phyloP scores from a whole-genome alignment of 805 yeast species.

The Jamesozyma jinghongensis region DNA sequence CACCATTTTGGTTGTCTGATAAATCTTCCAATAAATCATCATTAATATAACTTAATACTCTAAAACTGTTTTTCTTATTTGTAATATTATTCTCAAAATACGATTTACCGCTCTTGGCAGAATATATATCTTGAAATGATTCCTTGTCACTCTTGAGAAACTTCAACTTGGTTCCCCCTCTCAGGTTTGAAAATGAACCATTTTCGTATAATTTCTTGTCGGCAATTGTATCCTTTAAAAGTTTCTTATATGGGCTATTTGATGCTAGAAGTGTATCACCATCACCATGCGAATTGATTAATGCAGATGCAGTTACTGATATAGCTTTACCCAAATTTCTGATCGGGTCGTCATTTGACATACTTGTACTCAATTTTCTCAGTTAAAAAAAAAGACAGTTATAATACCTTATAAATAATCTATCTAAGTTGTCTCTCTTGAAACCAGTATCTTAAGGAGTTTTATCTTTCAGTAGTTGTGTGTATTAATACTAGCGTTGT shows the following conservation, averaged over 20 bases:
- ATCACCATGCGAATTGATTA: slow-evolving; percentile 37
- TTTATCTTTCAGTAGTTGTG: not conserved
- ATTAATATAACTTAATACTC: slow-evolving; percentile 45
- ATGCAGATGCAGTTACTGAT: slow-evolving; percentile 47
- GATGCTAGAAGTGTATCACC: slow-evolving; percentile 29
- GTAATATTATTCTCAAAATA: slow-evolving; percentile 33
- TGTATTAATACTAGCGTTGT: no score
- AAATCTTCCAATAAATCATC: slow-evolving; percentile 51
- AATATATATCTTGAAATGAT: slow-evolving; percentile 25
- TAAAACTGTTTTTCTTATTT: slow-evolving; percentile 35
- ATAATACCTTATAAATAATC: not conserved
- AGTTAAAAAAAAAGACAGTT: not conserved
- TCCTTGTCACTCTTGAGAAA: slow-evolving; percentile 4
- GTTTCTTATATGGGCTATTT: slow-evolving; percentile 25
- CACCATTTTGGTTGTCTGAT: slow-evolving; percentile 27
- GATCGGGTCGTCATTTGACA: slow-evolving; percentile 12
- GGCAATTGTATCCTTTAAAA: slow-evolving; percentile 23
- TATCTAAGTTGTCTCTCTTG: no score
- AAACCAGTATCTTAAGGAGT: not conserved
- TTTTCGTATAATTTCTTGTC: slow-evolving; percentile 12
- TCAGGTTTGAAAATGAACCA: slow-evolving; percentile 7
- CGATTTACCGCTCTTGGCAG: slow-evolving; percentile 27
- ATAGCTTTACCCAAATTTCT: slow-evolving; percentile 39
- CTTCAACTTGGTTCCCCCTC: slow-evolving; percentile 4
- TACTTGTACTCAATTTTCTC: not conserved